These are phyloP conservation scores for Peronospora farinosa DNA, from an alignment of 352 stramenopile genomes.

Conservation along the genomic window DNA sequence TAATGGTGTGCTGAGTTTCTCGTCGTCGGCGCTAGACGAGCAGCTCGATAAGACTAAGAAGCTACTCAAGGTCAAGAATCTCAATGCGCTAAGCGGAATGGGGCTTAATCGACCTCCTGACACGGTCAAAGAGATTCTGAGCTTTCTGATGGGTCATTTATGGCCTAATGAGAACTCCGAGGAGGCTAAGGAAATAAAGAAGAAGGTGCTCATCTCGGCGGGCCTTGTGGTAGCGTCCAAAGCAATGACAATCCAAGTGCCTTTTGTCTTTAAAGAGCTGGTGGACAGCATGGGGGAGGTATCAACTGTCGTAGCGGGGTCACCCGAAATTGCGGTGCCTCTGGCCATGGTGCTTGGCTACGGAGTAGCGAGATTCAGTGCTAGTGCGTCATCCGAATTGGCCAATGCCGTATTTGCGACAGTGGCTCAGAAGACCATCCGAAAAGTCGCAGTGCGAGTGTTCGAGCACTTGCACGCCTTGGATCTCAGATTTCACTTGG, in stretches of 20 bases:
- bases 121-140: constrained; percentile 53
- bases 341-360: constrained; percentile 92
- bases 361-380: constrained; percentile 85
- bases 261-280: constrained; percentile 96
- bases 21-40: constrained; percentile 23
- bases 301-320: constrained; percentile 27
- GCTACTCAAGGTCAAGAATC: constrained; percentile 4
- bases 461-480: constrained; percentile 93
- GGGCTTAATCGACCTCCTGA: constrained; percentile 26
- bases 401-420: constrained; percentile 94
- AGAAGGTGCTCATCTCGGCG: constrained; percentile 75
- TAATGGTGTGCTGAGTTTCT: constrained; percentile 29
- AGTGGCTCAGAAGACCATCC: constrained; percentile 94
- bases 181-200: constrained; percentile 66
- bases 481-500: constrained; percentile 94
- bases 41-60: constrained; percentile 18
- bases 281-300: constrained; percentile 77
- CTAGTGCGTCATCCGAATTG: constrained; percentile 90
- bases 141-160: constrained; percentile 51
- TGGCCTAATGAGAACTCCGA: constrained; percentile 55
- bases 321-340: constrained; percentile 45
- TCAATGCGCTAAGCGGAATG: constrained; percentile 23
- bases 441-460: constrained; percentile 88
- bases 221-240: constrained; percentile 88
- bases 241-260: constrained; percentile 91